A percentile compares a stretch with the other conserved stretches of the same genome.
phyloP scores from a whole-genome alignment of 345 rosid species.

The Balakata baccata region DNA sequence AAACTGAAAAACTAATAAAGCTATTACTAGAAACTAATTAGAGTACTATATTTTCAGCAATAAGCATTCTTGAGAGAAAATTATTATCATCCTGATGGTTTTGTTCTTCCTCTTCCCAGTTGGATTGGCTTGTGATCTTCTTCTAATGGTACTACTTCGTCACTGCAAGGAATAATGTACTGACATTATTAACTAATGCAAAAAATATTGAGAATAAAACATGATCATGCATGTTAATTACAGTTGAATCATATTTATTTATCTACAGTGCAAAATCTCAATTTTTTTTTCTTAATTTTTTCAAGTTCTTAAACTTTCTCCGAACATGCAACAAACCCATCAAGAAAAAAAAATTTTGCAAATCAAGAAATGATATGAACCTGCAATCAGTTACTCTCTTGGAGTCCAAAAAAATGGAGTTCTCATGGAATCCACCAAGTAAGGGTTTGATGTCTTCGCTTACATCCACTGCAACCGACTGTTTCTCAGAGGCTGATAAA shows the following conservation, averaged over 20 bases:
- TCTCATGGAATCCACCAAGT: conserved; percentile 6
- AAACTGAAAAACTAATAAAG: no score
- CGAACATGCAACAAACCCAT: no score
- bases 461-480: background rate
- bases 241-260: no score
- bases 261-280: no score
- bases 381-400: background rate
- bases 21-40: background rate
- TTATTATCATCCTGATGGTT: background rate
- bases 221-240: background rate
- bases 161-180: background rate
- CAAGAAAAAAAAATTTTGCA: background rate
- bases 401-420: background rate
- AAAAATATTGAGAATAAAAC: background rate
- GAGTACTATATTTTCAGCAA: background rate
- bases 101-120: background rate
- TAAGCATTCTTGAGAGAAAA: background rate
- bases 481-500: background rate
- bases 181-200: background rate
- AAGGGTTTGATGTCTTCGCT: conserved; percentile 1
- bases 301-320: background rate
- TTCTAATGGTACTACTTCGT: background rate
- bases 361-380: background rate
- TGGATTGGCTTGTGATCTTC: background rate
- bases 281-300: background rate